Percentiles rank a stretch among this genome's conserved stretches.
These are phyloP conservation scores for Fonsecaea erecta DNA, from an alignment of 2,329 filamentous ascomycete genomes.

Conservation along the genomic window DNA sequence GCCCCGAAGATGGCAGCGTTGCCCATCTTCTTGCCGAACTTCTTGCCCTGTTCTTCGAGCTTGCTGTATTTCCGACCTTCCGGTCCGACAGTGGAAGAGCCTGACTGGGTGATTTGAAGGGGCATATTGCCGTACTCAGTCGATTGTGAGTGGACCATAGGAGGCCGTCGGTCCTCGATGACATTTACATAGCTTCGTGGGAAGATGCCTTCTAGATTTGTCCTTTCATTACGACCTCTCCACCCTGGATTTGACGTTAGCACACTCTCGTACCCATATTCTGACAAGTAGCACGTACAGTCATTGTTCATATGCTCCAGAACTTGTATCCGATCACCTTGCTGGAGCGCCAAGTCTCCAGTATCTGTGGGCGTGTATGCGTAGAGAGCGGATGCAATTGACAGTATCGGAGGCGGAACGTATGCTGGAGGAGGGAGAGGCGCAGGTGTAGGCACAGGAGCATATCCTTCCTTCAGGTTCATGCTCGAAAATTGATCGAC, in stretches of 20 bases:
- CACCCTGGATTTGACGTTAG: conserved; percentile 51
- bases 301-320: conserved; percentile 94
- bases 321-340: conserved; percentile 79
- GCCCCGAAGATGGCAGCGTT: conserved; percentile 71
- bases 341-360: conserved; percentile 79
- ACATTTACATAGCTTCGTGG: conserved; percentile 84
- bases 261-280: conserved; percentile 28
- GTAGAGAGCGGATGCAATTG: conserved; percentile 80
- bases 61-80: conserved; percentile 61
- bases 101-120: conserved; percentile 70
- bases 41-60: conserved; percentile 79
- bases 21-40: conserved; percentile 93
- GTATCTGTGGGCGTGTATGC: conserved; percentile 78
- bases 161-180: conserved; percentile 65
- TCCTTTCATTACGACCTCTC: conserved; percentile 87
- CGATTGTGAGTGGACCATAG: conserved; percentile 44
- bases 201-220: conserved; percentile 88
- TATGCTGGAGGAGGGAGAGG: conserved; percentile 58
- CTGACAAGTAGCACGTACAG: conserved; percentile 56
- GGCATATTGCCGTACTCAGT: conserved; percentile 66
- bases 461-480: conserved; percentile 49
- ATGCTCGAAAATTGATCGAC: conserved; percentile 48
- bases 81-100: conserved; percentile 47
- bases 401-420: conserved; percentile 61
- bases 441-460: conserved; percentile 52